phyloP scores from a whole-genome alignment of 192 early-diverging fungal genomes.

The Entomortierella parvispora region DNA sequence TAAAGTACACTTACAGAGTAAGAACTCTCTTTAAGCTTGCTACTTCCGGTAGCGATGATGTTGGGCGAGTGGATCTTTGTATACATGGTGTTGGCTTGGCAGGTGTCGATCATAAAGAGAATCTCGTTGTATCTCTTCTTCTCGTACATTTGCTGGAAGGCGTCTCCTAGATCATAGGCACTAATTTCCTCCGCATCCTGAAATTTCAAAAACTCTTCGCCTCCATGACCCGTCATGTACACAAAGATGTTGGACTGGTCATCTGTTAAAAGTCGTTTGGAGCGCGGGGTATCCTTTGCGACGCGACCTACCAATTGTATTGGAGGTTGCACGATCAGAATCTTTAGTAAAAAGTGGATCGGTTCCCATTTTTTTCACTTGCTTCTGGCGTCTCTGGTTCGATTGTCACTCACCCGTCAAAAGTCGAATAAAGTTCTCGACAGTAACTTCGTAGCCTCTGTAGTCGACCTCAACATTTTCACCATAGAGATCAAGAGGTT shows the following conservation, averaged over 20 bases:
- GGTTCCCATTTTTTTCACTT: too few species aligned
- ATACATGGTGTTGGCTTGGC: constrained; percentile 98
- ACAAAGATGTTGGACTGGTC: constrained; percentile 96
- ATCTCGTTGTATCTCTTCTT: constrained; percentile 97
- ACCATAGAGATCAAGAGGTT: constrained; percentile 91
- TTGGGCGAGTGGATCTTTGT: constrained; percentile 93
- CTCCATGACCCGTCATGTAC: constrained; percentile 99
- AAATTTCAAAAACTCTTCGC: constrained; percentile 98
- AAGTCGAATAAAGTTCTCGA: constrained; percentile 97
- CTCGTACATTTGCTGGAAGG: constrained; percentile 98
- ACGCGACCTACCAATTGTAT: constrained; percentile 73
- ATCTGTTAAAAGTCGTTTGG: constrained; percentile 94
- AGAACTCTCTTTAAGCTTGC: constrained; percentile 87
- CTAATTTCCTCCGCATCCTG: constrained; percentile 98
- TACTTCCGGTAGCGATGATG: constrained; percentile 91
- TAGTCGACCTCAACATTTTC: constrained; percentile 99
- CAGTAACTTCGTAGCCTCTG: constrained; percentile 98
- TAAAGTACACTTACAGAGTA: constrained; percentile 72
- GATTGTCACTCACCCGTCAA: constrained; percentile 82
- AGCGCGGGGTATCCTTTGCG: constrained; percentile 86
- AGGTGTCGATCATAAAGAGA: constrained; percentile 99
- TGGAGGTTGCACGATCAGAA: constrained; percentile 5
- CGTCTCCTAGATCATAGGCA: constrained; percentile 94
- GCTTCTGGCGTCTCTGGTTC: too few species aligned
- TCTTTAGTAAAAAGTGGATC: neutral